A percentile compares a stretch with the other conserved stretches of the same genome.
Conservation (phyloP, 2,329 filamentous ascomycete species). For the Colletotrichum tamarilloi region DNA sequence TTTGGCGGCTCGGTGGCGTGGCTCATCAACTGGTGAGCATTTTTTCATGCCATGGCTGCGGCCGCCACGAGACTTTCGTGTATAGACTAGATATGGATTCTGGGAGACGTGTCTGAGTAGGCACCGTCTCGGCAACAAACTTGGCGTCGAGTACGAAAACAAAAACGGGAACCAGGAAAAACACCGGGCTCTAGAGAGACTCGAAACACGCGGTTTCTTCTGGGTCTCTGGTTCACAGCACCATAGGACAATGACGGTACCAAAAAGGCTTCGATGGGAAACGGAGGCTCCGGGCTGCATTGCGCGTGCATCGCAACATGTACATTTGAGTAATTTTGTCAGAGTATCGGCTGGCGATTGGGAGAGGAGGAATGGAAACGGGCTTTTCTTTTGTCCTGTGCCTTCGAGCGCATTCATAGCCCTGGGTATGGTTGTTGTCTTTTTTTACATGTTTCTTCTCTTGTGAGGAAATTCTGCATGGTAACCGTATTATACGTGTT, state of each 20-base stretch:
- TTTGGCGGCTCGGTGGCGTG: conserved; percentile 1
- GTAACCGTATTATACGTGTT: conserved; percentile 24
- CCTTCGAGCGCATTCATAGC: background rate
- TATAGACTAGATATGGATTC: conserved; percentile 35
- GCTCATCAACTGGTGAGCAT: conserved; percentile 14
- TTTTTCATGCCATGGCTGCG: conserved; percentile 14
- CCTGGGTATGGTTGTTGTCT: conserved; percentile 8
- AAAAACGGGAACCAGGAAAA: conserved; percentile 8
- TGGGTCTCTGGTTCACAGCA: conserved; percentile 4
- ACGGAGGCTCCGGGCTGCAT: background rate
- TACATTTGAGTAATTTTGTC: conserved; percentile 34
- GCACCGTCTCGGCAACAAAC: conserved; percentile 10
- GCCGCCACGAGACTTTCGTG: conserved; percentile 27
- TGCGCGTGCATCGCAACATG: conserved; percentile 19
- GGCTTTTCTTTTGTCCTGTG: conserved; percentile 12
- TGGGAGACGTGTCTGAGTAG: conserved; percentile 5
- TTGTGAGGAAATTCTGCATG: conserved; percentile 32
- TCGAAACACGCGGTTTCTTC: background rate
- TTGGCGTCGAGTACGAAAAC: conserved; percentile 17
- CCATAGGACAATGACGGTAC: conserved; percentile 15
- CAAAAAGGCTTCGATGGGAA: conserved; percentile 4
- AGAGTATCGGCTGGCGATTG: conserved; percentile 30
- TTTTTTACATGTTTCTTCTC: conserved; percentile 13
- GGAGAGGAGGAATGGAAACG: conserved; percentile 26
- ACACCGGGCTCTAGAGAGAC: background rate